Conservation (phyloP, 2,329 filamentous ascomycete species). For the Colletotrichum paranaense region DNA sequence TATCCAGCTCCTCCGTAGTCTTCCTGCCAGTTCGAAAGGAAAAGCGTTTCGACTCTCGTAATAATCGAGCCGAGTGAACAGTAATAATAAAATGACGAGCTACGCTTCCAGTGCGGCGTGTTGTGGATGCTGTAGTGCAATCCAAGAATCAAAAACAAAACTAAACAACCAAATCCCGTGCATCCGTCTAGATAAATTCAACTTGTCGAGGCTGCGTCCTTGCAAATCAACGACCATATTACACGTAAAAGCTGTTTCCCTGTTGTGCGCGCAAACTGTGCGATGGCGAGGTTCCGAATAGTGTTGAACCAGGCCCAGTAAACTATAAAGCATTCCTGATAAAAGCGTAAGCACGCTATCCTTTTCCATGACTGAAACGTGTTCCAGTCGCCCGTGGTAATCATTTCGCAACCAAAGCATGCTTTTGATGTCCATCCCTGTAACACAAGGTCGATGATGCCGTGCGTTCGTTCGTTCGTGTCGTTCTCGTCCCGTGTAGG, state of each 20-base stretch:
- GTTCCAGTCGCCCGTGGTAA: conserved; percentile 12
- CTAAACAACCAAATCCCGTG: neutral
- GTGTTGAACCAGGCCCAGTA: neutral
- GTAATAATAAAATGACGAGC: neutral
- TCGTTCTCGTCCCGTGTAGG: conserved; percentile 26
- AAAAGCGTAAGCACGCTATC: conserved; percentile 5
- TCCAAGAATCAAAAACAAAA: conserved; percentile 1
- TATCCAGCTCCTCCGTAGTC: conserved; percentile 27
- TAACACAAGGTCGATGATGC: conserved; percentile 22
- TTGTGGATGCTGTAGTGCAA: neutral
- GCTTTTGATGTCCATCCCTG: conserved; percentile 29
- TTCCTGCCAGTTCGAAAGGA: conserved; percentile 22
- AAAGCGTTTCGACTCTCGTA: conserved; percentile 12
- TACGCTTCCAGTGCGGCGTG: conserved; percentile 17
- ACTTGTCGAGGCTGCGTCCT: neutral
- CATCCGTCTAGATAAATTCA: conserved; percentile 1
- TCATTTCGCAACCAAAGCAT: conserved; percentile 31
- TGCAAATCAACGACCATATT: conserved; percentile 8
- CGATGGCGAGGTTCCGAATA: neutral
- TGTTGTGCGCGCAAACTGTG: neutral
- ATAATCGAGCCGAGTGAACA: conserved; percentile 18
- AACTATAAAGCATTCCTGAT: conserved; percentile 8
- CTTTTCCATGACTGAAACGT: conserved; percentile 22
- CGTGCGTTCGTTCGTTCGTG: conserved; percentile 34
- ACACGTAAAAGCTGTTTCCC: conserved; percentile 6